Evolutionary conservation across 768 basidiomycete genomes (phyloP), one percentile per base, ranked within the genome.

Genomic region (Amanita pallidorosea): DNA sequence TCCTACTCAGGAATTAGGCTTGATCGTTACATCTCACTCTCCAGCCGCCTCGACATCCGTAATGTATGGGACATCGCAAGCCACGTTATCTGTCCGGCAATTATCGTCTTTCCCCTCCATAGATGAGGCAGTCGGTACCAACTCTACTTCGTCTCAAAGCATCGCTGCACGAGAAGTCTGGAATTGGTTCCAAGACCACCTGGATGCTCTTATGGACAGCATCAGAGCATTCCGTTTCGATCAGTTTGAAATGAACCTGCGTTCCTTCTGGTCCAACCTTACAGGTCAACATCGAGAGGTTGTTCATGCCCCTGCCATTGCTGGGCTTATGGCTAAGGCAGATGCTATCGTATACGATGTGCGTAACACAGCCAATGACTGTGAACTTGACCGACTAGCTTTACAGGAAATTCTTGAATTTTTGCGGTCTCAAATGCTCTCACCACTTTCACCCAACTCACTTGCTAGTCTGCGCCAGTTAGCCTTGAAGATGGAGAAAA

Each of bases 311-410:
- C 89, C 91, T 40, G 87, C 85, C 4, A 83, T 95, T 55, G 88
- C 90, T 7, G 85, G 85, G 5, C 67, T 93, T 55, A 89, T 96
- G 84, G 83, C 87, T 15, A 85, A 85, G 60, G 92, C 88, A 3
- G 88, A 93, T 68, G 89, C 89, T 15, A 82, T 91, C 58, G 81
- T 90, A 22, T 94, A 90, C 64, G 88, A 93, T 70, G 92, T 92
- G 64, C 63, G 88, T 74, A n/a, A 33, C 20, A 12, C n/a, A 6
- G 31, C 20, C 6, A 23, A 15, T 12, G 23, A 12, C 7, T 15
- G 22, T 3, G 36, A n/a, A 13, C 17, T 4, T 23, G 13, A 5
- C 35, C 23, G 27, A 7, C 8, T 45, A 50, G 54, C 54, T 55
- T 53, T 57, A 33, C 60, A 91, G 87, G 88, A 90, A 81, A 88